Evolutionary conservation across 176 grass and related monocot species (phyloP), one percentile per base, ranked within the genome.

Genomic region (Aegilops sharonensis): DNA sequence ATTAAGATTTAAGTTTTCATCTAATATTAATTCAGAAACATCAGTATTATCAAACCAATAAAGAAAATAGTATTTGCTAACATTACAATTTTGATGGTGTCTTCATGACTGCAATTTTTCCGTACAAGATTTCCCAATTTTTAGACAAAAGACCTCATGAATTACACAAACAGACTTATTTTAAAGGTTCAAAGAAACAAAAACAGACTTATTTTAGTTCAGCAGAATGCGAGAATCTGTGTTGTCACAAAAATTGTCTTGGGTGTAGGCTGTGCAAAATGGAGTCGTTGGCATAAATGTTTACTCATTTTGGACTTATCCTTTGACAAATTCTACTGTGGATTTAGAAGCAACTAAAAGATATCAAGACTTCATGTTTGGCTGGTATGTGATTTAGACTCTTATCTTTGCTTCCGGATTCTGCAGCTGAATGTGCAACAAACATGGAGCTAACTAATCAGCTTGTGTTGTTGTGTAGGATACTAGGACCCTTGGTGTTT

Each of bases 271-370:
- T 21, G 18, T 40, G 20, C 85, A 90, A 80, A 90, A 88, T 34
- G 91, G 91, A 57, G 64, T 84, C 29, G 75, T 90, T 32, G 91
- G 91, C 65, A 39, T 93, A 76, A 90, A 80, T 25, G 52, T 93
- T 20, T 93, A 90, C 57, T 24, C 77, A 10, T 85, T 70, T 73
- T 89, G 91, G 43, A 15, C 21, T 24, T 75, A 83, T 57, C 91
- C 91, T 25, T 88, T 86, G 18, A 82, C 91, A 11, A 81, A 90
- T 40, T 93, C 91, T 34, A 78, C 42, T 18, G 21, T 18, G 14
- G 91, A 93, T 87, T 29, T 43, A 79, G 78, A 79, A 73, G 52
- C 84, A 71, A 69, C 65, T 23, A 25, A 79, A 67, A 82, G 84
- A 78, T 87, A 21, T 66, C 57, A 68, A 36, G 62, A 87, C 65